These are phyloP conservation scores for Tulasnella sp. DNA, from an alignment of 768 basidiomycete genomes.

Conservation along the genomic window DNA sequence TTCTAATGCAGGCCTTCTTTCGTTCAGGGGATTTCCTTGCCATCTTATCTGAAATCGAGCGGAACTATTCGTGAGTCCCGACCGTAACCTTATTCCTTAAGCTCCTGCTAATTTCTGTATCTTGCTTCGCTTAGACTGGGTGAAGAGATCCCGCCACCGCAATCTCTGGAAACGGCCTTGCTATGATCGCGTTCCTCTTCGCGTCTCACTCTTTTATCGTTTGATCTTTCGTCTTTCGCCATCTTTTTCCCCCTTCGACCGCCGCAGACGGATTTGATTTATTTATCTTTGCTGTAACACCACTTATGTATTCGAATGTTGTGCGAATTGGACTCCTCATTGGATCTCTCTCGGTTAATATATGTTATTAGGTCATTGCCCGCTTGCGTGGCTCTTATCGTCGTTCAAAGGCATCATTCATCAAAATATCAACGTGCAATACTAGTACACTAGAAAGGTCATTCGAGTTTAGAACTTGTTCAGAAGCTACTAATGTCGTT, in stretches of 20 bases:
- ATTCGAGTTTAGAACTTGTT: neutral
- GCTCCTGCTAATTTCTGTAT: neutral
- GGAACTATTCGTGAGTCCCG: conserved; percentile 50
- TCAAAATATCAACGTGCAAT: neutral
- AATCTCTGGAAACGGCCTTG: neutral
- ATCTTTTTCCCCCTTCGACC: neutral
- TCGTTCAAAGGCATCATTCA: neutral
- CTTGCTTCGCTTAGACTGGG: neutral
- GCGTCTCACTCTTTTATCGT: neutral
- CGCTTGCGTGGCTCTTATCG: neutral
- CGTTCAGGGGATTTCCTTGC: conserved; percentile 78
- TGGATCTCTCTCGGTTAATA: neutral
- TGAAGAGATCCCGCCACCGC: neutral
- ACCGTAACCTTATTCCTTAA: neutral
- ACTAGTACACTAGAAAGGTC: neutral
- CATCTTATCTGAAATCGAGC: conserved; percentile 82
- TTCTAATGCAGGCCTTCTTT: neutral
- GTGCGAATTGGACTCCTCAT: neutral
- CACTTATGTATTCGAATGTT: neutral
- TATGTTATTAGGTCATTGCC: neutral
- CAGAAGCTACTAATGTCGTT: neutral
- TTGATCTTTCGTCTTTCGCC: neutral
- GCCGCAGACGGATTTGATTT: neutral
- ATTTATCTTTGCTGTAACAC: neutral
- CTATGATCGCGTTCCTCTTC: neutral